Conservation (phyloP, 2,329 filamentous ascomycete species). For the Ceratocystis harringtonii region DNA sequence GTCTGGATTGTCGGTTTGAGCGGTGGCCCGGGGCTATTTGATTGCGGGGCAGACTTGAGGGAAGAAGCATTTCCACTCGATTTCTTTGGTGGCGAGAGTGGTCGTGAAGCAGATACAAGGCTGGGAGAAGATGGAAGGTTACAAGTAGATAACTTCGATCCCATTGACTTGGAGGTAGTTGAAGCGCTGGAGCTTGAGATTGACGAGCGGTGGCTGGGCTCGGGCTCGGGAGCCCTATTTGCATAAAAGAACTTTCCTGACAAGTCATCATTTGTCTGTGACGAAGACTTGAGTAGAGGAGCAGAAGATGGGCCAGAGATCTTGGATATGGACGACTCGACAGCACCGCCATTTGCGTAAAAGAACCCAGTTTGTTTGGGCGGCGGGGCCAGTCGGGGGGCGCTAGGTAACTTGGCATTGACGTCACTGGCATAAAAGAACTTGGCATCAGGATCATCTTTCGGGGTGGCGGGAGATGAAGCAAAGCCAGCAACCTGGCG, state of each 20-base stretch:
- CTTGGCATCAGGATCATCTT: constrained; percentile 39
- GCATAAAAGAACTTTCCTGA: constrained; percentile 60
- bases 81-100: constrained; percentile 15
- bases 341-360: constrained; percentile 37
- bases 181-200: constrained; percentile 34
- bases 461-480: constrained; percentile 24
- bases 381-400: constrained; percentile 26
- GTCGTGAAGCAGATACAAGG: constrained; percentile 10
- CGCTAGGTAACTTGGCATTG: constrained; percentile 30
- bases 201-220: constrained; percentile 26
- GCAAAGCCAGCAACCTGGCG: constrained; percentile 28
- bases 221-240: constrained; percentile 44
- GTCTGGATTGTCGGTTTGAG: constrained; percentile 11
- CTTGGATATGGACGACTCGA: constrained; percentile 25
- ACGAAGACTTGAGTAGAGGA: constrained; percentile 8
- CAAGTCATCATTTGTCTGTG: constrained; percentile 15
- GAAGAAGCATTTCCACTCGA: background rate
- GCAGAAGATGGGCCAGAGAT: constrained; percentile 19
- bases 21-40: constrained; percentile 5
- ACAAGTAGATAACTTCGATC: constrained; percentile 28
- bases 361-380: constrained; percentile 37
- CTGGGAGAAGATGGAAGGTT: constrained; percentile 16
- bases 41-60: constrained; percentile 8
- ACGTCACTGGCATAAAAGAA: constrained; percentile 90
- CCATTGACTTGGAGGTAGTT: constrained; percentile 27